Percentiles rank a stretch among this genome's conserved stretches.
Conservation (phyloP, 306 rosid genomes). For the Ammopiptanthus mongolicus region DNA sequence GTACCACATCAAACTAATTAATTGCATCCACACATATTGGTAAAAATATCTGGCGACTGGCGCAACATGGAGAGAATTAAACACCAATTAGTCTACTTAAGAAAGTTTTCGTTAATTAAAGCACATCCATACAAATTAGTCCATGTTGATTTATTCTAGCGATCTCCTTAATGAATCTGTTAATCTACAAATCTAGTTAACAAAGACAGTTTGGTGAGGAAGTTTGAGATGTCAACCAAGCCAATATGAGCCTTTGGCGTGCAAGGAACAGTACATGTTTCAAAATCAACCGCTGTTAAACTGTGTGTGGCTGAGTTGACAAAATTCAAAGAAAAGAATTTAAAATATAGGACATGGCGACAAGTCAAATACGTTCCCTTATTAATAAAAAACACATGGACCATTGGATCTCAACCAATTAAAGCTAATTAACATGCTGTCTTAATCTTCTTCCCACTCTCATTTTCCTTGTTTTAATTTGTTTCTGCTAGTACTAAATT, state of each 20-base stretch:
- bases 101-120: background rate
- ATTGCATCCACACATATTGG: background rate
- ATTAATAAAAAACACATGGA: conserved; percentile 28
- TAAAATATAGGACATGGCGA: background rate
- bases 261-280: conserved; percentile 29
- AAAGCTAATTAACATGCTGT: background rate
- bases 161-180: conserved; percentile 13
- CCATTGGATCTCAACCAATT: conserved; percentile 5
- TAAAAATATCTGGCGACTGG: conserved; percentile 24
- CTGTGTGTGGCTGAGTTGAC: conserved; percentile 46
- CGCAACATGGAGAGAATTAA: background rate
- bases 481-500: background rate
- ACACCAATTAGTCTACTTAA: background rate
- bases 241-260: conserved; percentile 28
- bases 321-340: background rate
- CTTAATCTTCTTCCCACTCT: conserved; percentile 22
- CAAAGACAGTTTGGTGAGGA: conserved; percentile 20
- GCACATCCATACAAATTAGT: background rate
- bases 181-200: conserved; percentile 26
- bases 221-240: conserved; percentile 25
- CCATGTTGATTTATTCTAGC: background rate
- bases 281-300: conserved; percentile 11
- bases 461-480: conserved; percentile 21
- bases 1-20: too few relatives aligned
- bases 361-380: conserved; percentile 32